Percentiles rank a stretch among this genome's conserved stretches.
Conservation (phyloP, 306 rosid genomes). For the Trichosanthes truncata region DNA sequence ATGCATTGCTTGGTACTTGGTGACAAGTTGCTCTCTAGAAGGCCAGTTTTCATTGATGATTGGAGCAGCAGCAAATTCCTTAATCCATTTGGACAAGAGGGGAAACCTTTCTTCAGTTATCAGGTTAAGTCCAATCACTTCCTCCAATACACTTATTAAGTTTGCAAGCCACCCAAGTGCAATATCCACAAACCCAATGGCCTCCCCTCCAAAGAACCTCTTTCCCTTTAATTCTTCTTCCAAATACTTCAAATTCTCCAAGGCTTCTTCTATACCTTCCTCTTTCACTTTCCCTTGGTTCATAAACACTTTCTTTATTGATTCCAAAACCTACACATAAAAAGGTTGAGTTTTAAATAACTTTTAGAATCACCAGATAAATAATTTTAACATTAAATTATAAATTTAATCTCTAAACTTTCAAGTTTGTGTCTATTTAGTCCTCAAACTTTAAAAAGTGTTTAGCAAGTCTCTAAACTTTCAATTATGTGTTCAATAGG, state of each 20-base stretch:
- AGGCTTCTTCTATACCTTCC: constrained; percentile 2
- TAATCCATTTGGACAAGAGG: constrained; percentile 11
- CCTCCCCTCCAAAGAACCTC: constrained; percentile 8
- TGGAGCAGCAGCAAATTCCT: constrained; percentile 15
- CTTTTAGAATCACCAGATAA: no score
- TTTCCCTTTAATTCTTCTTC: constrained; percentile 3
- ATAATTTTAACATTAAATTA: no score
- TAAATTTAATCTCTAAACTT: no score
- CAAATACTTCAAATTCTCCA: constrained; percentile 6
- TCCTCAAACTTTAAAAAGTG: no score
- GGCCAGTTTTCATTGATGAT: constrained; percentile 25
- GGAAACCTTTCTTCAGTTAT: constrained; percentile 13
- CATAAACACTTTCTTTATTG: not conserved
- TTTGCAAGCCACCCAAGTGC: constrained; percentile 7
- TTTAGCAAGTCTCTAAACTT: no score
- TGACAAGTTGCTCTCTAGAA: constrained; percentile 16
- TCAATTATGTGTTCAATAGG: no score
- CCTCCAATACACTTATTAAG: not conserved
- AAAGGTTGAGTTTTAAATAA: no score
- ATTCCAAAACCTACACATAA: not conserved
- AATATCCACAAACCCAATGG: not conserved
- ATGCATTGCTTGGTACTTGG: constrained; percentile 1
- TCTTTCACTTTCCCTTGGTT: not conserved
- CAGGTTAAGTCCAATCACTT: not conserved
- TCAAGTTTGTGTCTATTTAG: no score